Percentiles rank a stretch among this genome's conserved stretches.
Conservation (phyloP, 1,284 basidiomycete species). For the Heimioporus retisporus region DNA sequence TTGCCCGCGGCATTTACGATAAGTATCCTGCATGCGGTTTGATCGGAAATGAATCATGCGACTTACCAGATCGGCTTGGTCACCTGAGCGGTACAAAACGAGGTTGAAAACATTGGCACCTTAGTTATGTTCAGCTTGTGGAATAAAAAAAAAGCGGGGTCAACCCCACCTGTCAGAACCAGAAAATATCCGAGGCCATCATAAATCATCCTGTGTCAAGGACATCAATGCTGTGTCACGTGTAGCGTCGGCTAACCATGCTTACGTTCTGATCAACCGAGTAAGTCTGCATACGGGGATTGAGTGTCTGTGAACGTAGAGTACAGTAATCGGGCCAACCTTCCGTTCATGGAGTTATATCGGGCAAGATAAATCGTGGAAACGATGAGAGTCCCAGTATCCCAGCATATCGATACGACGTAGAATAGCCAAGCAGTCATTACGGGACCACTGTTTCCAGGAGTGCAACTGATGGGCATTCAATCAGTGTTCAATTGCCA, state of each 20-base stretch:
- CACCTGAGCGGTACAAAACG: slow-evolving; percentile 33
- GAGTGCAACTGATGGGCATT: slow-evolving; percentile 43
- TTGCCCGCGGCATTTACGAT: slow-evolving; percentile 14
- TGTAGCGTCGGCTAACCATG: background rate
- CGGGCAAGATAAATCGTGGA: slow-evolving; percentile 47
- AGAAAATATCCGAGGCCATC: slow-evolving; percentile 48
- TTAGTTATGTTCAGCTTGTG: slow-evolving; percentile 19
- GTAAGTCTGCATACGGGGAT: slow-evolving; percentile 29
- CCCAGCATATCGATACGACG: slow-evolving; percentile 51
- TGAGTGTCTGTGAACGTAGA: slow-evolving; percentile 16
- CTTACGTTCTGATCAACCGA: slow-evolving; percentile 44
- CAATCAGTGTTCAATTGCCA: background rate
- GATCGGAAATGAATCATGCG: slow-evolving; percentile 15
- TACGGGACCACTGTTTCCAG: slow-evolving; percentile 39
- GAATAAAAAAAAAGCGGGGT: background rate
- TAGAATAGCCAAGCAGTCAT: slow-evolving; percentile 55
- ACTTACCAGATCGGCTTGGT: slow-evolving; percentile 37
- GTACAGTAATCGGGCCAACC: slow-evolving; percentile 29
- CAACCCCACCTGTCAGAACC: slow-evolving; percentile 37
- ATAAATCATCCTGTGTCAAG: slow-evolving; percentile 42
- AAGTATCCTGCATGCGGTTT: slow-evolving; percentile 15
- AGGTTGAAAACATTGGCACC: slow-evolving; percentile 42
- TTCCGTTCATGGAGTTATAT: slow-evolving; percentile 36
- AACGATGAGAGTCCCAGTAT: slow-evolving; percentile 46
- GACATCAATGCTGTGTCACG: slow-evolving; percentile 13